Evolutionary conservation across 129 eudicot genomes (phyloP).

Genomic region (Tagetes erecta): DNA sequence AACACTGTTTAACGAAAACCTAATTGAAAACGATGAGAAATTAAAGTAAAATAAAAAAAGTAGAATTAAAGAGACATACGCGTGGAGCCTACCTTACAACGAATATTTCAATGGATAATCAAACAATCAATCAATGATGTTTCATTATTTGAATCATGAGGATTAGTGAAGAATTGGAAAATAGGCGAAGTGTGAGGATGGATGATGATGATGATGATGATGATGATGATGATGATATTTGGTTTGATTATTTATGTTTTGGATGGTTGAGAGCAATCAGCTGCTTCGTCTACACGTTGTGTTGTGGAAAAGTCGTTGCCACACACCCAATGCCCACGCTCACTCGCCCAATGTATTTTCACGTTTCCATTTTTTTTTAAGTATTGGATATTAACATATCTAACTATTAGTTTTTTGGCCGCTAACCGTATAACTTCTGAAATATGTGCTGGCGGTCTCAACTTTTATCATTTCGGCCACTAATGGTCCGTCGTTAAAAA

Average conservation of each 20-base stretch:
- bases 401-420: too few relatives aligned
- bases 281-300: conserved; percentile 28
- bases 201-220: neutral
- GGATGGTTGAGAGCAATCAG: conserved; percentile 44
- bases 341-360: neutral
- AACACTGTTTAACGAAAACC: conserved; percentile 11
- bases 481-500: too few relatives aligned
- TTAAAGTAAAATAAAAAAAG: conserved; percentile 22
- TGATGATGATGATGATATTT: neutral
- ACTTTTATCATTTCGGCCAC: too few relatives aligned
- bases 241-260: neutral
- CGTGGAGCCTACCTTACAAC: conserved; percentile 35
- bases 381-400: too few relatives aligned
- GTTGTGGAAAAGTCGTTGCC: conserved; percentile 42
- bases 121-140: neutral
- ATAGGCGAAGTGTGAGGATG: neutral
- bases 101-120: neutral
- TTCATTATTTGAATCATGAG: conserved; percentile 8
- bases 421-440: too few relatives aligned
- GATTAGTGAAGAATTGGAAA: conserved; percentile 18
- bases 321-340: conserved; percentile 15
- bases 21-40: conserved; percentile 21
- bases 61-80: conserved; percentile 27
- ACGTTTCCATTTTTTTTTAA: too few relatives aligned
- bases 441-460: too few relatives aligned